Base-by-base conservation (phyloP, 2,329 filamentous ascomycete genomes). In the Gremmenia infestans region DNA sequence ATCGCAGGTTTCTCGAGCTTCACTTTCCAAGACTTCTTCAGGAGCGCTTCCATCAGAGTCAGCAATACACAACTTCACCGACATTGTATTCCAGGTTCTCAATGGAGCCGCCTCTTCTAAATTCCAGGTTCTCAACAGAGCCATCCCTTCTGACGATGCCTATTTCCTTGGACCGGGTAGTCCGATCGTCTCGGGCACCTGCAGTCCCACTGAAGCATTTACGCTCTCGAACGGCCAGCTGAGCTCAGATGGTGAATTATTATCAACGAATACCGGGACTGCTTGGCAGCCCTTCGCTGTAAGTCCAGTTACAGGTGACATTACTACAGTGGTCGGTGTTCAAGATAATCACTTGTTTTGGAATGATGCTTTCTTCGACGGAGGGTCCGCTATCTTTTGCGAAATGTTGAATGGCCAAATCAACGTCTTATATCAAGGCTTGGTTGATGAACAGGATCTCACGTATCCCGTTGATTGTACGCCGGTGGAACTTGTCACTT, bases 291-390 rank as follows among this genome's bases (percentile, higher is more conserved):
- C 49, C 2, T 51, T 51, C 19, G 15, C 7, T 11, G 1, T 15
- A 2, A 25, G 11, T 15, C 17, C 35, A 15, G 25, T 9, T 3
- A 4, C 35, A 5, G 23, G 37, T 6, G 40, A 28, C 25, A 51
- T 51, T 28, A 42, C n/a, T 25, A 43, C 35, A 8, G 46, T 59
- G 77, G 5, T 76, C 75, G 0, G 23, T 53, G 0, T 60, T 63
- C 3, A 78, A 75, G 76, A 71, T 72, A 6, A 53, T 60, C 12
- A 70, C 68, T 3, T 63, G 78, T 8, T 65, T 71, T 51, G 64
- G 73, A 0, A 59, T 64, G 4, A 53, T 19, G 15, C 43, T 14
- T 11, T n/a, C 19, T 53, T 48, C 32, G 22, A 19, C 1, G 51
- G 43, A 12, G 42, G 42, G 5, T 14, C 6, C 5, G 42, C 51